Percentiles rank a stretch among this genome's conserved stretches.
Evolutionary conservation across 768 basidiomycete genomes (phyloP).

Genomic region (Termitomyces sp.): DNA sequence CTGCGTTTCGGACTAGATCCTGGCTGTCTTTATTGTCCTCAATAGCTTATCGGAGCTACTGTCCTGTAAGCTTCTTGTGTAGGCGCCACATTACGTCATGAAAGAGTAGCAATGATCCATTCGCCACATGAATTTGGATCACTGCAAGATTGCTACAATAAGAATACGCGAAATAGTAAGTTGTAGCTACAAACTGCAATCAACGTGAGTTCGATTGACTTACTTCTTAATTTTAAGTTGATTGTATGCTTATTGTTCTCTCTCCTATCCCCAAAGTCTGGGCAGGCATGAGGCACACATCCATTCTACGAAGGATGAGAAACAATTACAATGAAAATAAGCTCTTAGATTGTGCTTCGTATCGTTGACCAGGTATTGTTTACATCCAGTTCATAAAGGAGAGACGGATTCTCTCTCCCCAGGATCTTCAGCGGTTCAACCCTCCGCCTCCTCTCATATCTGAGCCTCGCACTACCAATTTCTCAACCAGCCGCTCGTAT

Average conservation of each 20-base stretch:
- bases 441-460: neutral
- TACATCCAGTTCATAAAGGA: neutral
- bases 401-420: neutral
- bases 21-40: neutral
- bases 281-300: neutral
- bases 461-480: neutral
- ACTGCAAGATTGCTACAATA: neutral
- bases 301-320: too few relatives aligned
- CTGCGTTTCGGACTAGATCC: neutral
- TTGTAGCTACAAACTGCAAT: neutral
- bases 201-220: neutral
- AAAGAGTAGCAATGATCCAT: neutral
- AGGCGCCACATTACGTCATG: neutral
- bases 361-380: neutral
- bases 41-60: neutral
- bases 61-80: neutral
- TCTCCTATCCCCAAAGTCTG: neutral
- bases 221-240: neutral
- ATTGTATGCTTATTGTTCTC: neutral
- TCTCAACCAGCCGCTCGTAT: neutral
- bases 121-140: neutral
- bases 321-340: neutral
- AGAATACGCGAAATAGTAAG: neutral
- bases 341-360: neutral
- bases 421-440: neutral